Evolutionary conservation across 306 rosid species (phyloP).

Genomic region (Vigna nakashimae): DNA sequence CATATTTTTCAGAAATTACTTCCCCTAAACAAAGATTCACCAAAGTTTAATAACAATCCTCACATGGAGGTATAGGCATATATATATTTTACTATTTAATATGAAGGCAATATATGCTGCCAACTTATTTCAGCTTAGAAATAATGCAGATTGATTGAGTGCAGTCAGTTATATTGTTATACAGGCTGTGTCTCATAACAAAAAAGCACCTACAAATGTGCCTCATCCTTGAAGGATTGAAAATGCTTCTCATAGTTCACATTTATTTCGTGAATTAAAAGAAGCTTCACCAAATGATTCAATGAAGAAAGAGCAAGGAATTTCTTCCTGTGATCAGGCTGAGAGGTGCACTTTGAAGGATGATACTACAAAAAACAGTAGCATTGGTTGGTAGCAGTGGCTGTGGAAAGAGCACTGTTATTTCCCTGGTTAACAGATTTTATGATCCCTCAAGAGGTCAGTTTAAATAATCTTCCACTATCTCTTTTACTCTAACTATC

Average conservation of each 20-base stretch:
- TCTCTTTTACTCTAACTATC: no score
- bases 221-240: constrained; percentile 50
- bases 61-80: constrained; percentile 63
- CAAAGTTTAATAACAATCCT: constrained; percentile 51
- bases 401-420: no score
- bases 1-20: constrained; percentile 16
- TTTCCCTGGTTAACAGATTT: no score
- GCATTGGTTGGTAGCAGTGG: no score
- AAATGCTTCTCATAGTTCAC: constrained; percentile 46
- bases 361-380: constrained; percentile 48
- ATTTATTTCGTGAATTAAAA: constrained; percentile 43
- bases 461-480: no score
- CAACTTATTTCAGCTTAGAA: constrained; percentile 43
- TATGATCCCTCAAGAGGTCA: no score
- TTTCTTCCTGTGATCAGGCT: constrained; percentile 52
- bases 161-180: constrained; percentile 52
- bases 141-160: constrained; percentile 50
- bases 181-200: constrained; percentile 64
- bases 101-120: constrained; percentile 43
- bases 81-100: constrained; percentile 39
- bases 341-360: constrained; percentile 55
- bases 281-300: constrained; percentile 50
- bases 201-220: constrained; percentile 57
- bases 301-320: constrained; percentile 43
- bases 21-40: constrained; percentile 16